A percentile compares a stretch with the other conserved stretches of the same genome.
Conservation (phyloP, 2,329 filamentous ascomycete genomes). For the Penicillium griseofulvum region DNA sequence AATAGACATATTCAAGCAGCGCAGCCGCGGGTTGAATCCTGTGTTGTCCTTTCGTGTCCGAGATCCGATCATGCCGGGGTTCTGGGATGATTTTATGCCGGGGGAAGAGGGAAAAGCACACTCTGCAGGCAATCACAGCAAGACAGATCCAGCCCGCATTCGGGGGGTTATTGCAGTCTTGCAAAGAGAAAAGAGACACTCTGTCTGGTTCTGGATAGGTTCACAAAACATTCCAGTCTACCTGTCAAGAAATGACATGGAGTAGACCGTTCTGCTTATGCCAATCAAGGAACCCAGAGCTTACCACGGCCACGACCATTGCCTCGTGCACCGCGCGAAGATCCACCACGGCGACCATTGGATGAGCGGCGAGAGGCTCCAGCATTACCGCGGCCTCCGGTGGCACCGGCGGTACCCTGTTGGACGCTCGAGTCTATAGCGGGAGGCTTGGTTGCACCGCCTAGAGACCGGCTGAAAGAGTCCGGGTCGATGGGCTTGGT, state of each 20-base stretch:
- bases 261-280: conserved; percentile 21
- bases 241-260: conserved; percentile 12
- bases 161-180: conserved; percentile 11
- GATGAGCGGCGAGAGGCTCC: conserved; percentile 34
- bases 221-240: conserved; percentile 14
- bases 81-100: conserved; percentile 15
- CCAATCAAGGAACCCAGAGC: conserved; percentile 46
- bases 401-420: conserved; percentile 21
- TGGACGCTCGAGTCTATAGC: conserved; percentile 35
- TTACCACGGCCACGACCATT: conserved; percentile 42
- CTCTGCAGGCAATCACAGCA: conserved; percentile 11
- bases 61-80: conserved; percentile 6
- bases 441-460: conserved; percentile 27
- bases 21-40: conserved; percentile 15
- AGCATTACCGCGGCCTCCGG: conserved; percentile 31
- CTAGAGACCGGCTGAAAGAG: conserved; percentile 47
- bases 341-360: conserved; percentile 35
- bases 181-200: conserved; percentile 21
- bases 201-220: conserved; percentile 19
- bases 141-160: conserved; percentile 1
- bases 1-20: conserved; percentile 12
- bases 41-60: conserved; percentile 11
- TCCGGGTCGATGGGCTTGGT: conserved; percentile 49
- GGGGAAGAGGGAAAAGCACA: conserved; percentile 11
- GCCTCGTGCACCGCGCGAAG: conserved; percentile 37